Base-by-base conservation (phyloP, 257 asterid species). In the Ajuga chamaepitys region DNA sequence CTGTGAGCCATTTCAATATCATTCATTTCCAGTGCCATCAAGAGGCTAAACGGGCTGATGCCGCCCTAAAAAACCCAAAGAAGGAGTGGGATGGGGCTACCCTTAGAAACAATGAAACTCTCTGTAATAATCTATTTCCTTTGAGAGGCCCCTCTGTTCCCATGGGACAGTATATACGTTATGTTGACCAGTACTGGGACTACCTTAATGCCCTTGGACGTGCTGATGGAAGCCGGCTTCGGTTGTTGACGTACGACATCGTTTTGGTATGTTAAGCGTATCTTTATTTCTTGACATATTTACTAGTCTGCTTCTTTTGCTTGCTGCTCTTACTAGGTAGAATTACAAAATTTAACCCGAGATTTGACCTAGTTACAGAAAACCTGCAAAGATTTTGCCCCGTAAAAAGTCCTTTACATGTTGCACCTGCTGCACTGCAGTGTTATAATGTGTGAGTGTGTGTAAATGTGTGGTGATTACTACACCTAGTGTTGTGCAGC, bases 1-100 rank as follows among this genome's bases (percentile, higher is more conserved):
- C 99, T 5, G 99, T 94, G 70, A 94, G 99, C 81, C 97, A 94
- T 77, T 94, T 94, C 80, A 94, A 94, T 70, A 85, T 94, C 81
- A 94, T 94, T 72, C 99, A 94, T 80, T 94, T 90, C 78, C 99
- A 94, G 81, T 94, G 99, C 85, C 99, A 94, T 74, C 97, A 94
- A 60, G 99, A 94, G 77, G 99, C 99, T 73, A 94, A 94, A 85
- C 85, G 95, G 70, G 95, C 97, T 16, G 99, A 94, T 78, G 95
- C 99, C 67, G 93, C 87, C n/a, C 77, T 86, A 9, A 94, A 53
- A 77, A 85, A 42, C 58, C 99, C 99, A 0, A 94, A 94, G 78
- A 94, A 86, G 85, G 99, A 94, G 72, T 94, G 99, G 99, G 99
- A 94, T 77, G 99, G 99, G 11, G 99, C 99, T 11, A 93, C 99